A percentile compares a stretch with the other conserved stretches of the same genome.
Conservation (phyloP, 2,329 filamentous ascomycete species). For the Trichoderma pleuroti region DNA sequence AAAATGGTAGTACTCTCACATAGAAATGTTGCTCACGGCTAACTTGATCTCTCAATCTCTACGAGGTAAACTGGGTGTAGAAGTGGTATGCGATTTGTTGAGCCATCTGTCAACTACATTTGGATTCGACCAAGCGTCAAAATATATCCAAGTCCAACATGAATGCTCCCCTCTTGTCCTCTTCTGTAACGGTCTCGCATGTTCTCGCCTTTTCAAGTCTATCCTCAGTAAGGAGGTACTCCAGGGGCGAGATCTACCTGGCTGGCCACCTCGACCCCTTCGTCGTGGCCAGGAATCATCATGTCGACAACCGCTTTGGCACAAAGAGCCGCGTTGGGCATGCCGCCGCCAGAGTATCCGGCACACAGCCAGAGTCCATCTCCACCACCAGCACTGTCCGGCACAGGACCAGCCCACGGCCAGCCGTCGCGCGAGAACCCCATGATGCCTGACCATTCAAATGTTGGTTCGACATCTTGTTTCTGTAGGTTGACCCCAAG, state of each 20-base stretch:
- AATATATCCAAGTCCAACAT: not conserved
- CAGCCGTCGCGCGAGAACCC: not conserved
- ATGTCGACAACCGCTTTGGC: not conserved
- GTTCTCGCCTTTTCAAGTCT: not conserved
- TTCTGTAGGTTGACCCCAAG: fast-evolving
- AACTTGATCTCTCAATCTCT: too few relatives aligned
- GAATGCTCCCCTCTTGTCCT: not conserved
- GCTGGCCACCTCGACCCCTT: not conserved
- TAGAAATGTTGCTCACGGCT: too few relatives aligned
- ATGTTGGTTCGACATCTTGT: not conserved
- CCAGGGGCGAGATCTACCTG: not conserved
- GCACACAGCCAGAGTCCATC: not conserved
- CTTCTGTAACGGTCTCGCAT: not conserved
- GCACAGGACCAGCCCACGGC: not conserved
- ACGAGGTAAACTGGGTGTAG: too few relatives aligned
- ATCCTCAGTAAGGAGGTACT: not conserved
- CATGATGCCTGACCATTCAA: not conserved
- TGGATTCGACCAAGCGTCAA: not conserved
- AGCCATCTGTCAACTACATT: too few relatives aligned
- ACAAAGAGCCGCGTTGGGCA: not conserved
- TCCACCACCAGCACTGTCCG: not conserved
- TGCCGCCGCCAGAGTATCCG: not conserved
- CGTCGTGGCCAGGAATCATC: not conserved
- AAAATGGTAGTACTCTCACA: too few relatives aligned
- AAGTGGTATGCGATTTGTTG: not conserved